These are phyloP conservation scores for Argentina anserina DNA, from an alignment of 306 rosid species.

Conservation along the genomic window DNA sequence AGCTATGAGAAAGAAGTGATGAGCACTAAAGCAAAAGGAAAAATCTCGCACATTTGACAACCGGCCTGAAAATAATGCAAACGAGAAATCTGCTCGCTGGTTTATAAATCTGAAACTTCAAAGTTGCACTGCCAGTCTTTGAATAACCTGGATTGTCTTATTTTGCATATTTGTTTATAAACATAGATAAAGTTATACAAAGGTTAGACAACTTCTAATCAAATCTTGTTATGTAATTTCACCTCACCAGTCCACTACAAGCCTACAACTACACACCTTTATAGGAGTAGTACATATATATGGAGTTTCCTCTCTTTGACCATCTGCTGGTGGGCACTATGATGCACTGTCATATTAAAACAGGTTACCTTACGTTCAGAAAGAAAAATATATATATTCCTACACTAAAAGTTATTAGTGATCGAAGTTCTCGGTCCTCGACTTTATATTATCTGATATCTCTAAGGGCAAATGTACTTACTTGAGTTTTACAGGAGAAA, in stretches of 20 bases:
- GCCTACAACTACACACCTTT: slow-evolving; percentile 18
- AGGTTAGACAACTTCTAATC: slow-evolving; percentile 12
- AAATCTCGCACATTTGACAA: slow-evolving; percentile 47
- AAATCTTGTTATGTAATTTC: too few relatives aligned
- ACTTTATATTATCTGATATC: too few relatives aligned
- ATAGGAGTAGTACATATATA: slow-evolving; percentile 36
- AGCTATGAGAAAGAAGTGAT: background rate
- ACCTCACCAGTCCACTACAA: background rate
- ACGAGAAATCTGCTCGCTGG: slow-evolving; percentile 96
- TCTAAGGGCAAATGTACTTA: too few relatives aligned
- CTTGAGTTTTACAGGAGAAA: too few relatives aligned
- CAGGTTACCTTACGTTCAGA: too few relatives aligned
- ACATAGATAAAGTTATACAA: slow-evolving; percentile 14
- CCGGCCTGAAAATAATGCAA: slow-evolving; percentile 77
- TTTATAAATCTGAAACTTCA: slow-evolving; percentile 74
- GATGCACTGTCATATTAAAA: slow-evolving; percentile 27
- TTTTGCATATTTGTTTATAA: slow-evolving; percentile 62
- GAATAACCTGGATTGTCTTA: slow-evolving; percentile 38
- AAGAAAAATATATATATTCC: too few relatives aligned
- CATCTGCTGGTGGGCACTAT: slow-evolving; percentile 23
- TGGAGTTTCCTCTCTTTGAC: slow-evolving; percentile 26
- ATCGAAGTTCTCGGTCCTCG: too few relatives aligned
- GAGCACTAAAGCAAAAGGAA: background rate
- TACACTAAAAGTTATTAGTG: too few relatives aligned
- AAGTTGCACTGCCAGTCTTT: slow-evolving; percentile 58